These are phyloP conservation scores for Phytophthora quininea DNA, from an alignment of 352 stramenopile species.

Conservation along the genomic window DNA sequence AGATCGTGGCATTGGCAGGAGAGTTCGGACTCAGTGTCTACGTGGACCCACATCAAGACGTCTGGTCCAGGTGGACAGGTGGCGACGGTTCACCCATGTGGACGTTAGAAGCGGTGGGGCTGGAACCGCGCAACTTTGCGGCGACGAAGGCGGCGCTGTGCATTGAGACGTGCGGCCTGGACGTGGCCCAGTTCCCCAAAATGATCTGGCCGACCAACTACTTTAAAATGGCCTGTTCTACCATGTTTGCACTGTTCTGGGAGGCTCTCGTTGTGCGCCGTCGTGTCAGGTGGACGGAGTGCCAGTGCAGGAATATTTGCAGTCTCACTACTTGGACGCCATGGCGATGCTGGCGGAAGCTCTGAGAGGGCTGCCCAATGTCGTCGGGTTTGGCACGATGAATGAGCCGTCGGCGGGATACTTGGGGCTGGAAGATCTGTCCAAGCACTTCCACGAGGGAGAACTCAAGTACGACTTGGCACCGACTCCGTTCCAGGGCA, in stretches of 20 bases:
- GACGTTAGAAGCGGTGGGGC: conserved; percentile 83
- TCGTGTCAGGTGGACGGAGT: conserved; percentile 71
- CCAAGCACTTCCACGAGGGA: conserved; percentile 52
- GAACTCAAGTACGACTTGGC: conserved; percentile 78
- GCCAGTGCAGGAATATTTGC: conserved; percentile 86
- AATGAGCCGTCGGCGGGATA: conserved; percentile 89
- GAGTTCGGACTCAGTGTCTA: conserved; percentile 84
- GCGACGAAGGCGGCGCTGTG: conserved; percentile 78
- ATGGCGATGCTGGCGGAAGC: conserved; percentile 68
- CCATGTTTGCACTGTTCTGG: conserved; percentile 94
- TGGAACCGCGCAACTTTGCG: conserved; percentile 79
- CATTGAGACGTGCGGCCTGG: conserved; percentile 58
- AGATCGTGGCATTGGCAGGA: conserved; percentile 60
- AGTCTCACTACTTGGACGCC: conserved; percentile 86
- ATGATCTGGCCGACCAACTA: conserved; percentile 95
- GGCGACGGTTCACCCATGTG: conserved; percentile 90
- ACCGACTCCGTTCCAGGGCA: conserved; percentile 84
- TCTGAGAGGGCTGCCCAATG: conserved; percentile 74
- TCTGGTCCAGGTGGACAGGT: conserved; percentile 91
- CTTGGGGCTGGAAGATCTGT: conserved; percentile 68
- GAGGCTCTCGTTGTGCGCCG: conserved; percentile 73
- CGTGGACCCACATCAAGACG: conserved; percentile 93
- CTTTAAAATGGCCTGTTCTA: conserved; percentile 88
- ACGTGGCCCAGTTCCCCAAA: conserved; percentile 65
- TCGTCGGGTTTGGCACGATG: conserved; percentile 92